Base-by-base conservation (phyloP, 1,284 basidiomycete genomes). In the Apiotrichum domesticum region DNA sequence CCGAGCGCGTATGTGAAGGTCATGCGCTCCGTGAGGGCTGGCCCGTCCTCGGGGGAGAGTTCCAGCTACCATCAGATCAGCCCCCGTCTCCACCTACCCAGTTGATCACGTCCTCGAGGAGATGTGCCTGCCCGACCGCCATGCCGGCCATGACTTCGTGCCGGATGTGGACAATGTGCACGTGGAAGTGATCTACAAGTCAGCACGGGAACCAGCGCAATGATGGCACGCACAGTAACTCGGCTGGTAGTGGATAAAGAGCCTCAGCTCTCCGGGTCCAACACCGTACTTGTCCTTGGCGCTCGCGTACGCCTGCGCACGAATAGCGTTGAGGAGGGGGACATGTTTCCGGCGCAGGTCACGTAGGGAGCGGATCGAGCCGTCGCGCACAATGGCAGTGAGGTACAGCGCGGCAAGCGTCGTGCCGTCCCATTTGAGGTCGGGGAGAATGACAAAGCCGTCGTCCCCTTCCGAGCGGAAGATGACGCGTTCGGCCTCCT, bases 221-320 rank as follows among this genome's bases (percentile, higher is more conserved):
- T 39, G 7, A 34, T 15, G 3, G 29, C 6, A 80, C 89, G 69
- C 62, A 95, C 94, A 98, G 71, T 97, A 98, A 42, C 86, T 90
- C 0, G 95, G 95, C 71, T 97, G 94, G 71, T 98, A 98, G 72
- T 98, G 95, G 33, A 98, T 78, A 68, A 87, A 95, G 79, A 95
- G 82, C 57, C 92, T 78, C 58, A 97, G 68, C 29, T 84, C 80
- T 2, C 84, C 84, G 3, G 70, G 62, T 0, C 87, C 84, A 2
- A 87, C 87, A 4, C 81, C 82, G 71, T 87, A 94, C 6, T 79
- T 87, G 35, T 82, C 80, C 69, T 88, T 83, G 10, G 89, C 79
- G 21, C 86, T 82, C 11, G 73, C 76, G 21, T 86, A 87, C 49
- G 90, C 86, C 57, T 79, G 79, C 61, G 43, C 29, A 15, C 66